Base-by-base conservation (phyloP, 495 filamentous ascomycete genomes). In the Penicillium dipodomyicola region DNA sequence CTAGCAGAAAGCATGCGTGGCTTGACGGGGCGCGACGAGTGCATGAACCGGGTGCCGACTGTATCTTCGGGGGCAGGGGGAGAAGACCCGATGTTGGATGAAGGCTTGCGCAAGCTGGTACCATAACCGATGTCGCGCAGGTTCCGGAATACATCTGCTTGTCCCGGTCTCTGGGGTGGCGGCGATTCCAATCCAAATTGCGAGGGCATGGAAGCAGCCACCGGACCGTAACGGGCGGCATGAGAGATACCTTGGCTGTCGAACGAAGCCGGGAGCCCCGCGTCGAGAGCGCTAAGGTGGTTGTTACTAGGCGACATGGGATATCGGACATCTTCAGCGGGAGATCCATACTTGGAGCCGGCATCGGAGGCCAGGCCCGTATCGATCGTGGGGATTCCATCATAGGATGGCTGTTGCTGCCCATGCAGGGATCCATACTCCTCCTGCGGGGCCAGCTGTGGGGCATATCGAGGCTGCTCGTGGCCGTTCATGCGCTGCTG, bases 191-290 rank as follows among this genome's bases (percentile, higher is more conserved):
- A 72, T 10, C 91, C 91, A 64, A 97, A 97, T 60, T 92, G 91
- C 14, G 91, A 88, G 1, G 94, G 94, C 33, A 98, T 87, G 1
- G 94, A 97, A 8, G 93, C 88, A 12, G 93, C 93, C 62, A 95
- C 91, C 0, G 94, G 91, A 1, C 91, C 95, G 66, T 91, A 89
- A 49, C 92, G 83, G 23, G 94, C 93, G 52, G 89, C 89, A 65
- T 91, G 88, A 6, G 92, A 96, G 19, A 96, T 90, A 42, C 94
- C 94, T 62, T 97, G 92, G 65, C 91, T 96, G 69, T 97, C 95
- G 67, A 98, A 97, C 1, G 94, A 97, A 11, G 91, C 91, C 9
- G 94, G 94, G 23, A 98, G 84, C 2, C 91, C 91, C 7, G 92
- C 95, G 77, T 98, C 94, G 19, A 97, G 82, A n/a, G 91, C 90